A percentile compares a stretch with the other conserved stretches of the same genome.
These are phyloP conservation scores for Solioccasus polychromus DNA, from an alignment of 768 basidiomycete species.

Conservation along the genomic window DNA sequence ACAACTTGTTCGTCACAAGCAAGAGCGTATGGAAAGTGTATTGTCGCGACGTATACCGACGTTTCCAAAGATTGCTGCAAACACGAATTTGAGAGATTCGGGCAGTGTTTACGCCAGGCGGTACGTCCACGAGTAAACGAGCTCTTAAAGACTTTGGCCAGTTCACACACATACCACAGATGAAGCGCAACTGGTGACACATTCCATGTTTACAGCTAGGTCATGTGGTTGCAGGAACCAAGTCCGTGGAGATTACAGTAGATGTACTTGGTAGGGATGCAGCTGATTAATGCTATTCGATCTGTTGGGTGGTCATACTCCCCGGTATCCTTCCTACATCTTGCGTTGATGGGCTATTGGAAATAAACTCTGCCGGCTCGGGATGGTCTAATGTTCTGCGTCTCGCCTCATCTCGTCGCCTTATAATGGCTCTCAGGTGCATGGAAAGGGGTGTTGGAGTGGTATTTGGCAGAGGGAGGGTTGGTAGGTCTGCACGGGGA, in stretches of 20 bases:
- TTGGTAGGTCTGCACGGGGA: conserved; percentile 27
- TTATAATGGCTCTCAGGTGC: conserved; percentile 50
- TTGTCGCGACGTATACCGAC: conserved; percentile 79
- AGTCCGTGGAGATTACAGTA: conserved; percentile 16
- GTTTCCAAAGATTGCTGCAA: conserved; percentile 81
- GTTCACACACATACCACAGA: conserved; percentile 31
- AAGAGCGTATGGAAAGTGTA: conserved; percentile 82
- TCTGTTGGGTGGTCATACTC: conserved; percentile 24
- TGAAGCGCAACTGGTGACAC: conserved; percentile 55
- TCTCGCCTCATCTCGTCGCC: conserved; percentile 44
- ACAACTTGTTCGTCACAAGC: conserved; percentile 73
- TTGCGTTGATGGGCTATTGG: conserved; percentile 36
- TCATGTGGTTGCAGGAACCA: conserved; percentile 6
- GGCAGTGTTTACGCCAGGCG: conserved; percentile 72
- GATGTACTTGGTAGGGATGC: conserved; percentile 8
- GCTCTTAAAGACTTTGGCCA: background rate
- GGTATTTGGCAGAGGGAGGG: conserved; percentile 61
- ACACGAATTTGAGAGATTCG: conserved; percentile 81
- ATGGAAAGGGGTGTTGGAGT: conserved; percentile 49
- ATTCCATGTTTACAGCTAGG: background rate
- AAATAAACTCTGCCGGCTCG: conserved; percentile 18
- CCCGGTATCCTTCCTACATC: conserved; percentile 35
- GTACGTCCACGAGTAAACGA: conserved; percentile 46
- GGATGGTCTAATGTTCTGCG: conserved; percentile 28
- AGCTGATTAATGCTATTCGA: conserved; percentile 17